Conservation (phyloP, 805 yeast genomes). For the Ogataea nitratoaversa region DNA sequence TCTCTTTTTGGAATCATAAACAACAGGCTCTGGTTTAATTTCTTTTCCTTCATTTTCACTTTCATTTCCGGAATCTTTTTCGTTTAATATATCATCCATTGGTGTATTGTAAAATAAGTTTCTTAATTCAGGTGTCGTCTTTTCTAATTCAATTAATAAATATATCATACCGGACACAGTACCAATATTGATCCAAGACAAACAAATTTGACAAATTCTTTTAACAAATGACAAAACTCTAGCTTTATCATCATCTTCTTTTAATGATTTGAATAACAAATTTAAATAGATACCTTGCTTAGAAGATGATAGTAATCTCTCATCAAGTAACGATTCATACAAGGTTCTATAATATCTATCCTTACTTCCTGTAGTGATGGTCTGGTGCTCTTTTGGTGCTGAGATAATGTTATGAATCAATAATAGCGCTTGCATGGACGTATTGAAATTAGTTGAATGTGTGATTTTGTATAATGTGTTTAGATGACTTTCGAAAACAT, state of each 20-base stretch:
- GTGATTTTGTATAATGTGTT: constrained; percentile 85
- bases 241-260: constrained; percentile 55
- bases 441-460: constrained; percentile 89
- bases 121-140: constrained; percentile 59
- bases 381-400: constrained; percentile 35
- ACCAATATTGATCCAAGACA: constrained; percentile 85
- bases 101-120: constrained; percentile 57
- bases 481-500: constrained; percentile 69
- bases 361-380: constrained; percentile 19
- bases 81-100: constrained; percentile 45
- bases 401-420: constrained; percentile 76
- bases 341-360: constrained; percentile 82
- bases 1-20: constrained; percentile 81
- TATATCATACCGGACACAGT: constrained; percentile 80
- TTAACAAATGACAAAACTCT: constrained; percentile 88
- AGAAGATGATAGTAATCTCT: constrained; percentile 77
- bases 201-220: constrained; percentile 79
- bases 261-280: constrained; percentile 77
- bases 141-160: constrained; percentile 65
- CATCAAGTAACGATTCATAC: constrained; percentile 85
- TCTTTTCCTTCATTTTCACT: constrained; percentile 30
- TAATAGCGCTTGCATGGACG: constrained; percentile 87
- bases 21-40: constrained; percentile 13
- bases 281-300: constrained; percentile 91
- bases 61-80: constrained; percentile 37